Evolutionary conservation across 306 rosid genomes (phyloP), one percentile per base, ranked within the genome.

Genomic region (Hylodesmum podocarpum): DNA sequence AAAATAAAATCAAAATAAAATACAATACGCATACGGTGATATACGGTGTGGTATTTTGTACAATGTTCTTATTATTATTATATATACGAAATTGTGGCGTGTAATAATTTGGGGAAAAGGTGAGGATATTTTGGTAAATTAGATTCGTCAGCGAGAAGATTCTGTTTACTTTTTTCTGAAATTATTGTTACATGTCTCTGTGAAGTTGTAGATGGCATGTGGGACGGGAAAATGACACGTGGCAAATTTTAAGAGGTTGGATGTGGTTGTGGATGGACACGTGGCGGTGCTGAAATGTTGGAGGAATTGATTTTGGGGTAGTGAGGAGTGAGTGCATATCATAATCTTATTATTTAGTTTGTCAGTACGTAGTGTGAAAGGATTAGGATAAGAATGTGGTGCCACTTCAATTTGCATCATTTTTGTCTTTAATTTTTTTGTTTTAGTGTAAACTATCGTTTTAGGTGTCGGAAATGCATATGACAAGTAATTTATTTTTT

Each of bases 31-130:
- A 62, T 51, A 81, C 63, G 61, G n/a, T n/a, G n/a, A n/a, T n/a
- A n/a, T n/a, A n/a, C n/a, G 43, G 59, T 66, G 46, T 24, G 8
- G 36, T 78, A 75, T 16, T n/a, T n/a, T n/a, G n/a, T n/a, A n/a
- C n/a, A n/a, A n/a, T 67, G 10, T 9, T 33, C 6, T 33, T 24
- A 4, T n/a, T n/a, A 4, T 4, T 12, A 1, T 25, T 57, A 9
- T 6, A 9, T 6, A 75, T 76, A 75, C 70, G 78, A 36, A 40
- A 69, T 54, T 81, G 86, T 74, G 59, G 39, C 72, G 27, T 9
- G 10, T 33, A 72, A 54, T 25, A 28, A 46, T 77, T 41, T 13
- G 5, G 16, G 1, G 21, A 64, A 47, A 0, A 4, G 3, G 0
- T 1, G 22, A 71, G 82, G 80, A 80, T 41, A 59, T 0, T 66